Base-by-base conservation (phyloP, 805 yeast species). In the Lipomyces chichibuensis region DNA sequence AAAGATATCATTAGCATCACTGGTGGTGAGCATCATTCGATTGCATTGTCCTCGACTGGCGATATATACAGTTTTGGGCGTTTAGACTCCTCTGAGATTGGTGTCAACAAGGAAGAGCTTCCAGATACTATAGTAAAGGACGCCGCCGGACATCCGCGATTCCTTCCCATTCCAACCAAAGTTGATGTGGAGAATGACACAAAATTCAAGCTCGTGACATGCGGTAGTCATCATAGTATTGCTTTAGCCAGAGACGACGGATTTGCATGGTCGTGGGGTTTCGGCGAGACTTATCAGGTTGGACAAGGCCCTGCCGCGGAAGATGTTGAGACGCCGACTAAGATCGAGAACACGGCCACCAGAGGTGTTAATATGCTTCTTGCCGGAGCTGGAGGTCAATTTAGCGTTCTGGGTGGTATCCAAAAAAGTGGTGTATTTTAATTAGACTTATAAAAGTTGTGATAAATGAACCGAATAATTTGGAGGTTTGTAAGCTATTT, bases 351-450 rank as follows among this genome's bases (percentile, higher is more conserved):
- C 77, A 95, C 98, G 3, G 99, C 99, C 1, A 92, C 98, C 0
- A 89, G 87, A 74, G 85, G 85, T 64, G 88, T 90, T 64, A 85
- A 88, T 70, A 91, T 95, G 72, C 76, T 81, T 56, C 71, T 86
- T 57, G 84, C 90, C 69, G 93, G 96, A n/a, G 95, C 95, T 58
- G 99, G 99, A 69, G 99, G 98, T 27, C 99, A 95, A 80, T 95
- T 91, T 75, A 89, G 96, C 63, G 89, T 92, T 8, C 85, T 94
- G 76, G 98, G 92, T 53, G 98, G 98, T 63, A 78, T 84, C 17
- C 74, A 43, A n/a, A 6, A n/a, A 43, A n/a, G 23, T 2, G 49
- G 20, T 35, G 32, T 23, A 39, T 27, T 4, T 27, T 3, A 17
- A 62, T 25, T n/a, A 32, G 29, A 25, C 20, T 52, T 37, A 23